Percentiles rank a stretch among this genome's conserved stretches.
phyloP scores from a whole-genome alignment of 129 eudicot species.

The Artemisia argyi region DNA sequence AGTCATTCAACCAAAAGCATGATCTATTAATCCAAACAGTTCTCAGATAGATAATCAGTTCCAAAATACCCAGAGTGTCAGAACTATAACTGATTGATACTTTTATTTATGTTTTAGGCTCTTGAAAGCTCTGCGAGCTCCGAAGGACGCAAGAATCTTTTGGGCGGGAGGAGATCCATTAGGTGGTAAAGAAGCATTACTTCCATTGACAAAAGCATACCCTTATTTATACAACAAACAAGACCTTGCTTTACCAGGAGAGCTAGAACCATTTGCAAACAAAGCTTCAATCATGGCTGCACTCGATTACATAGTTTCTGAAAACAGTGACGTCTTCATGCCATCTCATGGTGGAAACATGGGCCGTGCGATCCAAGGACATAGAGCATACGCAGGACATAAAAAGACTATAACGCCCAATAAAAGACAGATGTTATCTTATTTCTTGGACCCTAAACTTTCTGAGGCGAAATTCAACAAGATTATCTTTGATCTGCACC shows the following conservation, averaged over 20 bases:
- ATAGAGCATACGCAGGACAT: conserved; percentile 93
- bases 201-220: conserved; percentile 63
- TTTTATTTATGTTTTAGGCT: conserved; percentile 39
- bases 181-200: conserved; percentile 80
- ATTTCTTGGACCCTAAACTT: conserved; percentile 69
- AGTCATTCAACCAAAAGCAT: too few relatives aligned
- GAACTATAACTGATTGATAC: neutral
- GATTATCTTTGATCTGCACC: conserved; percentile 69
- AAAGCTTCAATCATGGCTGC: conserved; percentile 90
- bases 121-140: conserved; percentile 94
- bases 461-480: conserved; percentile 64
- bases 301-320: conserved; percentile 63
- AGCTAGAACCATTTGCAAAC: conserved; percentile 69
- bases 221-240: conserved; percentile 82
- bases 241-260: conserved; percentile 83
- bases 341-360: conserved; percentile 99
- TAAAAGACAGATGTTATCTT: conserved; percentile 78
- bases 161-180: conserved; percentile 95
- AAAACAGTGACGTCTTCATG: conserved; percentile 64
- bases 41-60: neutral
- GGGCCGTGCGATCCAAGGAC: conserved; percentile 85
- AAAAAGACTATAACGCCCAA: conserved; percentile 89
- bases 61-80: neutral
- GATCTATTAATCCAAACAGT: neutral
- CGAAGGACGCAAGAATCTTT: conserved; percentile 63